These are phyloP conservation scores for Quercus parvula DNA, from an alignment of 306 rosid species.

Conservation along the genomic window DNA sequence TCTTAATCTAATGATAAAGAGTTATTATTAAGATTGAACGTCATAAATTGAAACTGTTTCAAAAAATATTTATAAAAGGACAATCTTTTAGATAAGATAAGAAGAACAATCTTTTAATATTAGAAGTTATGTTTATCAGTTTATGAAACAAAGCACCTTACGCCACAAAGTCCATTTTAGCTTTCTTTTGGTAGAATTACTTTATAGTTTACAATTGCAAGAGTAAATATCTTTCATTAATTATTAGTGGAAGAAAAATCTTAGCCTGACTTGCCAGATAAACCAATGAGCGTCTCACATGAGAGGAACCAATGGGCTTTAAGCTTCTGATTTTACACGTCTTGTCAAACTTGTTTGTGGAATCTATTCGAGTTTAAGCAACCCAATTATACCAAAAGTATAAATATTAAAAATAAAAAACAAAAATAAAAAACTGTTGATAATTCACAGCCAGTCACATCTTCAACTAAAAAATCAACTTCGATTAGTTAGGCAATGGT, in stretches of 20 bases:
- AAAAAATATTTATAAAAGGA: no score
- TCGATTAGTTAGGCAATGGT: background rate
- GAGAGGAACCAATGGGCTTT: background rate
- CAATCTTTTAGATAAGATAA: no score
- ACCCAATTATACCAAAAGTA: no score
- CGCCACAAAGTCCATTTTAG: background rate
- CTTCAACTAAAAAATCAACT: background rate
- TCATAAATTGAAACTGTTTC: no score
- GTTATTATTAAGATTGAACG: no score
- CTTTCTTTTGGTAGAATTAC: background rate
- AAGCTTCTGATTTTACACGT: background rate
- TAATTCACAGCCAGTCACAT: background rate
- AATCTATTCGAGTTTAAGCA: background rate
- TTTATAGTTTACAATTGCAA: background rate
- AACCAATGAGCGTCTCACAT: background rate
- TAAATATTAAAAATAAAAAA: no score
- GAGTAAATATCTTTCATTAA: background rate
- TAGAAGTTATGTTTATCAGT: no score
- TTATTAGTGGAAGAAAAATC: background rate
- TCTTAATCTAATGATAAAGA: accelerated
- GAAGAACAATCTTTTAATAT: no score
- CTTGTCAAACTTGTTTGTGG: background rate
- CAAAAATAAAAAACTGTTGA: background rate
- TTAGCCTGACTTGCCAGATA: background rate
- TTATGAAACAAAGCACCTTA: background rate